Evolutionary conservation across 1,139 yeast species (phyloP).

Genomic region (Yarrowia galli): DNA sequence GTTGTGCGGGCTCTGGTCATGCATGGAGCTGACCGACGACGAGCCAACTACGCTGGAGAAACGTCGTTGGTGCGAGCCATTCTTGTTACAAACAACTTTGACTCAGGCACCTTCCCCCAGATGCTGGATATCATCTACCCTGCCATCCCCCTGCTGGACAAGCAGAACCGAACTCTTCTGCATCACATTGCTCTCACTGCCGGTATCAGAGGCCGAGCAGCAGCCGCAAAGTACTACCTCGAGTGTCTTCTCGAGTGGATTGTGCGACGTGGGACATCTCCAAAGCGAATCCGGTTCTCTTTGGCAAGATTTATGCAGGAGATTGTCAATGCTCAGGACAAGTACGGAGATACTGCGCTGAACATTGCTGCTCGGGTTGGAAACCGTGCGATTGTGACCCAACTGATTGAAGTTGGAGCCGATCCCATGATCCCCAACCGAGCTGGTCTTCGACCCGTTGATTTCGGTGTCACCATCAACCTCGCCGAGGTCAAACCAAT

Average conservation of each 20-base stretch:
- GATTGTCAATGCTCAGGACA: slow-evolving; percentile 78
- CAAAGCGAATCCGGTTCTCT: slow-evolving; percentile 53
- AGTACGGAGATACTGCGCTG: slow-evolving; percentile 83
- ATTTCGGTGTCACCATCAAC: slow-evolving; percentile 66
- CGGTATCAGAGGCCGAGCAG: slow-evolving; percentile 71
- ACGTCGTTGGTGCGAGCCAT: slow-evolving; percentile 89
- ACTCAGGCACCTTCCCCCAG: slow-evolving; percentile 73
- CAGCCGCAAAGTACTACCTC: slow-evolving; percentile 76
- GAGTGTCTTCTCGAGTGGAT: slow-evolving; percentile 84
- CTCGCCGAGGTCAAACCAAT: slow-evolving; percentile 29
- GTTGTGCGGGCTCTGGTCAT: slow-evolving; percentile 76
- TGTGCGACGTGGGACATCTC: slow-evolving; percentile 58
- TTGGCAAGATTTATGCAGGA: slow-evolving; percentile 69
- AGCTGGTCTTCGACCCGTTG: slow-evolving; percentile 83
- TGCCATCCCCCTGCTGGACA: slow-evolving; percentile 75
- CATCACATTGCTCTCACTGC: slow-evolving; percentile 90
- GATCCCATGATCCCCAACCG: slow-evolving; percentile 79
- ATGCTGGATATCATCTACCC: slow-evolving; percentile 78
- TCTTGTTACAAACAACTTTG: slow-evolving; percentile 85
- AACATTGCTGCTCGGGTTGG: slow-evolving; percentile 93
- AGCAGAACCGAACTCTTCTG: slow-evolving; percentile 80
- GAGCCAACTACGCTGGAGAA: slow-evolving; percentile 87
- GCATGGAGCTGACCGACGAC: slow-evolving; percentile 69
- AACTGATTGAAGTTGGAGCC: slow-evolving; percentile 85
- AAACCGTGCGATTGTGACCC: slow-evolving; percentile 78